Conservation (phyloP, 2,329 filamentous ascomycete species). For the Aspergillus nomiae region DNA sequence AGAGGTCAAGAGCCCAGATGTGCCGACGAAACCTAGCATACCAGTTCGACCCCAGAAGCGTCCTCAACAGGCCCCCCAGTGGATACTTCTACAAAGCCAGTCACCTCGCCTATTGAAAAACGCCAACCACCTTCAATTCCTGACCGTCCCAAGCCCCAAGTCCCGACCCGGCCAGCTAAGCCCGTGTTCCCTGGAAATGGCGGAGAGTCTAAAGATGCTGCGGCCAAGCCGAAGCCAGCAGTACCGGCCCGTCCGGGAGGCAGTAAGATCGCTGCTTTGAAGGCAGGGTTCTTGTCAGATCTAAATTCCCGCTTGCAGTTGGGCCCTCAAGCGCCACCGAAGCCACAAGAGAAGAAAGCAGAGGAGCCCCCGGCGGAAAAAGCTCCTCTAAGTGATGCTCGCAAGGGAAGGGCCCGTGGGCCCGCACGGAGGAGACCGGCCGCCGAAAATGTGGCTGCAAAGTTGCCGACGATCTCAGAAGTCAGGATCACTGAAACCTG, state of each 20-base stretch:
- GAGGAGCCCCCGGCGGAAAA: constrained; percentile 68
- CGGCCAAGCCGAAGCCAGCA: constrained; percentile 73
- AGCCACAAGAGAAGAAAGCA: constrained; percentile 69
- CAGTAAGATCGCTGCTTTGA: constrained; percentile 85
- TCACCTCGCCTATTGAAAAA: constrained; percentile 51
- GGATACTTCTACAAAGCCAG: constrained; percentile 37
- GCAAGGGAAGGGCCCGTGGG: constrained; percentile 86
- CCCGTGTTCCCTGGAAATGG: constrained; percentile 38
- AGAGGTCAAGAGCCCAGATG: constrained; percentile 46
- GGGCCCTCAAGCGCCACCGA: constrained; percentile 71
- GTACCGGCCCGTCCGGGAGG: constrained; percentile 77
- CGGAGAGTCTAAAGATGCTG: constrained; percentile 30
- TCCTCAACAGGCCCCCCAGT: constrained; percentile 31
- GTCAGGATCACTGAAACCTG: constrained; percentile 42
- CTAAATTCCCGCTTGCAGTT: constrained; percentile 85
- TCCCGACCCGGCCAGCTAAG: constrained; percentile 68
- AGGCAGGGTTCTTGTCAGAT: constrained; percentile 90
- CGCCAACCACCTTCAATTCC: constrained; percentile 56
- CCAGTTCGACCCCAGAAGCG: constrained; percentile 39
- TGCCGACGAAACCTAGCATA: constrained; percentile 35
- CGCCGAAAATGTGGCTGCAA: constrained; percentile 56
- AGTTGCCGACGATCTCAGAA: constrained; percentile 37
- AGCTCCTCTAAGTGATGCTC: constrained; percentile 79
- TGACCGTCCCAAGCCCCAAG: constrained; percentile 64
- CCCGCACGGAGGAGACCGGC: constrained; percentile 74